These are phyloP conservation scores for Leccinum broughii DNA, from an alignment of 768 basidiomycete species.

Conservation along the genomic window DNA sequence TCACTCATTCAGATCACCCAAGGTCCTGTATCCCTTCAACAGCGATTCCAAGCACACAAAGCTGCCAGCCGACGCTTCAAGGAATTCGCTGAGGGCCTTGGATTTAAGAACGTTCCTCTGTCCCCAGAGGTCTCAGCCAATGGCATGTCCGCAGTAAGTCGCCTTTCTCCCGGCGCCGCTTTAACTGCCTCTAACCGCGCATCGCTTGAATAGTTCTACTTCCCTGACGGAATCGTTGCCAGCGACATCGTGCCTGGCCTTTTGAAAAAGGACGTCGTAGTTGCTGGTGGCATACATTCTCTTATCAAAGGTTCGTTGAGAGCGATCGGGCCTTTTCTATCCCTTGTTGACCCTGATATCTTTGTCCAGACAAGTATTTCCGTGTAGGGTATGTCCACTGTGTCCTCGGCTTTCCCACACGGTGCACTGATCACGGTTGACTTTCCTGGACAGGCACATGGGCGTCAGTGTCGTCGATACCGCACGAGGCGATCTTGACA, in stretches of 20 bases:
- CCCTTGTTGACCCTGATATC: constrained; percentile 8
- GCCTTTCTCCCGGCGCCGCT: neutral
- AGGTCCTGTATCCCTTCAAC: constrained; percentile 61
- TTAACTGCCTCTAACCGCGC: neutral
- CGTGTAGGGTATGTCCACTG: constrained; percentile 66
- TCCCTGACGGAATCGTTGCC: constrained; percentile 77
- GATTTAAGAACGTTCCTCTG: constrained; percentile 71
- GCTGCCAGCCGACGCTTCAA: constrained; percentile 70
- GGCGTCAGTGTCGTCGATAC: constrained; percentile 77
- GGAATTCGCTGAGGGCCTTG: constrained; percentile 60
- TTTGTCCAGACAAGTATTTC: constrained; percentile 75
- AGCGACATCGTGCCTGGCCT: constrained; percentile 78
- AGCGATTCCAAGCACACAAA: constrained; percentile 77
- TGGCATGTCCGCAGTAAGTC: constrained; percentile 87
- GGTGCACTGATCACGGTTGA: neutral
- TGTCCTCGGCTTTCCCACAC: neutral
- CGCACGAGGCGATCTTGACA: constrained; percentile 73
- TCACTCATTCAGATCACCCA: constrained; percentile 74
- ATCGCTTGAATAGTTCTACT: constrained; percentile 59
- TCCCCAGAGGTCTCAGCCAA: constrained; percentile 71
- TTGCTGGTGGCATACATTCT: constrained; percentile 87
- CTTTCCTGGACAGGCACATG: constrained; percentile 66
- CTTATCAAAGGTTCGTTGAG: constrained; percentile 68
- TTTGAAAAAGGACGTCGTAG: constrained; percentile 67
- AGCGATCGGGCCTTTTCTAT: neutral